These are phyloP conservation scores for Sphaerulina vaccinii DNA, from an alignment of 2,329 filamentous ascomycete species.

Conservation along the genomic window DNA sequence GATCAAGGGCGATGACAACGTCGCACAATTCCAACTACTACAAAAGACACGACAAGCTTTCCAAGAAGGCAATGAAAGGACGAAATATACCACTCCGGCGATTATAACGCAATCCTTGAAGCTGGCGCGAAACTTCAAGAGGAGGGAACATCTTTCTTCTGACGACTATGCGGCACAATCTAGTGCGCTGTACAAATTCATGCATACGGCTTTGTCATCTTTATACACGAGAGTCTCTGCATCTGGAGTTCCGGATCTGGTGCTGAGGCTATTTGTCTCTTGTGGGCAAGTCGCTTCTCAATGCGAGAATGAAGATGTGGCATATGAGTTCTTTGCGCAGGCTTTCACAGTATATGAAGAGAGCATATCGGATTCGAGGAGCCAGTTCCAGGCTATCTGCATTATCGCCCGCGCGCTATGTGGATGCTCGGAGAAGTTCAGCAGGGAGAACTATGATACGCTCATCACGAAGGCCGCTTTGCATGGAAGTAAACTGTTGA, in stretches of 20 bases:
- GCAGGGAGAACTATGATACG: constrained; percentile 97
- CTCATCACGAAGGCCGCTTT: constrained; percentile 96
- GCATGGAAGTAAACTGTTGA: constrained; percentile 92
- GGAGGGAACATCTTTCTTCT: constrained; percentile 80
- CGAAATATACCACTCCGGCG: constrained; percentile 91
- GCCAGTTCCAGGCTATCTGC: constrained; percentile 96
- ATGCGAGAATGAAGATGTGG: constrained; percentile 88
- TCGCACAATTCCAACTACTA: constrained; percentile 85
- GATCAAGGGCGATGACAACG: constrained; percentile 78
- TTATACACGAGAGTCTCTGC: constrained; percentile 77
- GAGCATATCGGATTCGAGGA: constrained; percentile 89
- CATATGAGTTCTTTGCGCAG: constrained; percentile 97
- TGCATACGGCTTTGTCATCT: constrained; percentile 82
- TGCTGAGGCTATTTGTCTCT: constrained; percentile 83
- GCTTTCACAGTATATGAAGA: constrained; percentile 98
- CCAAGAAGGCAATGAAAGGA: constrained; percentile 87
- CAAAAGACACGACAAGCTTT: constrained; percentile 86
- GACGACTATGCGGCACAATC: constrained; percentile 72
- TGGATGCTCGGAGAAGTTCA: constrained; percentile 76
- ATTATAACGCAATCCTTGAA: constrained; percentile 88
- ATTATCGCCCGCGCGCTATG: constrained; percentile 88
- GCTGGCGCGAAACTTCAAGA: constrained; percentile 83
- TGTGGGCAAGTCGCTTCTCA: constrained; percentile 92
- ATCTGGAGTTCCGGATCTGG: constrained; percentile 77
- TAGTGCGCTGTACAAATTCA: constrained; percentile 89